Conservation (phyloP, 2,329 filamentous ascomycete species). For the Colletotrichum coccodes region DNA sequence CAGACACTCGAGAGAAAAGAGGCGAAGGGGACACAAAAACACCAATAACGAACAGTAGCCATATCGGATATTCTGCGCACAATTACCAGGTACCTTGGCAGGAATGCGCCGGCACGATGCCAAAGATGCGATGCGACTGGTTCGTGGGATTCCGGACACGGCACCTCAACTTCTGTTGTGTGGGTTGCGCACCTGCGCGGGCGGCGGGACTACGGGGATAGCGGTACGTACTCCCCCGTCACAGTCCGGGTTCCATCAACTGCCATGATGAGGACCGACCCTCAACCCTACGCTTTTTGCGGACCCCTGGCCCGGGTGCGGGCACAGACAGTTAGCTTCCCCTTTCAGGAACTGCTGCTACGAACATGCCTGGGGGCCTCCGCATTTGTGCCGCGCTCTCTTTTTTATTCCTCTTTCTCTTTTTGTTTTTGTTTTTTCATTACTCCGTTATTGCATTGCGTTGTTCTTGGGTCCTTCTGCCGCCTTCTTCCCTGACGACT, state of each 20-base stretch:
- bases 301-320: slow-evolving; percentile 29
- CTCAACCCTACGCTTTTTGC: slow-evolving; percentile 24
- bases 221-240: slow-evolving; percentile 15
- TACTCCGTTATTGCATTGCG: background rate
- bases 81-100: slow-evolving; percentile 21
- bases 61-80: slow-evolving; percentile 4
- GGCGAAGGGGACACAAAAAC: background rate
- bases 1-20: background rate
- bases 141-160: slow-evolving; percentile 30
- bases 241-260: slow-evolving; percentile 30
- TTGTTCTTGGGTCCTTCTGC: background rate
- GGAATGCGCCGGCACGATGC: slow-evolving; percentile 19
- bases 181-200: slow-evolving; percentile 21
- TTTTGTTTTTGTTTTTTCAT: background rate
- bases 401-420: slow-evolving; percentile 8
- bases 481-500: background rate
- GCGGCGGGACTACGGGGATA: slow-evolving; percentile 12
- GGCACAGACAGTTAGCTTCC: slow-evolving; percentile 34
- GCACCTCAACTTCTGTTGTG: slow-evolving; percentile 17
- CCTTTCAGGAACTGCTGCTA: slow-evolving; percentile 32
- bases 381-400: slow-evolving; percentile 24
- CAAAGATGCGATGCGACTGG: slow-evolving; percentile 29
- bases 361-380: slow-evolving; percentile 32
- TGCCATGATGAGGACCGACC: slow-evolving; percentile 31
- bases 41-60: background rate